Percentiles rank a stretch among this genome's conserved stretches.
phyloP scores from a whole-genome alignment of 192 early-diverging fungal genomes.

The Linnemannia exigua region DNA sequence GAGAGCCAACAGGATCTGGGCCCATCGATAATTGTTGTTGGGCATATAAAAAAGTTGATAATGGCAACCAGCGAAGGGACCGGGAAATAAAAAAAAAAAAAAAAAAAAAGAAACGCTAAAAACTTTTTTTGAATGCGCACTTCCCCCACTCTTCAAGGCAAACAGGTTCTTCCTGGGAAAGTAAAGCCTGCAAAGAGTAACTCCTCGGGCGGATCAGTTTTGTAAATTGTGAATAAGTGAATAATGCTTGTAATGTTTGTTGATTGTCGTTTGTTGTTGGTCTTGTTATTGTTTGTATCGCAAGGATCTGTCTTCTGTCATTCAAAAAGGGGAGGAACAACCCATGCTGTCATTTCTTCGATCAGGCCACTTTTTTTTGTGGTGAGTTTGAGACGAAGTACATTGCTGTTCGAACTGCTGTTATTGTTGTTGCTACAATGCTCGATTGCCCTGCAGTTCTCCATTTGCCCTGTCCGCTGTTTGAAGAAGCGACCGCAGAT shows the following conservation, averaged over 20 bases:
- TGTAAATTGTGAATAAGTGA: background rate
- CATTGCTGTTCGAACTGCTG: background rate
- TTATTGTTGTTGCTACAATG: background rate
- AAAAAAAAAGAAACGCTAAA: background rate
- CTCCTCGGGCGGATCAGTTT: background rate
- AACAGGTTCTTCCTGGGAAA: conserved; percentile 13
- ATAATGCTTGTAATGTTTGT: background rate
- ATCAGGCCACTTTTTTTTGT: conserved; percentile 3
- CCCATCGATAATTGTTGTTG: background rate
- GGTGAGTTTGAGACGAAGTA: background rate
- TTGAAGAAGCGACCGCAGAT: background rate
- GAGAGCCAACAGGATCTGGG: conserved; percentile 8
- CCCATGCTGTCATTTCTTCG: background rate
- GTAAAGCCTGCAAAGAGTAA: background rate
- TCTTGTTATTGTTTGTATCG: background rate
- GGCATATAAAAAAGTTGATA: background rate
- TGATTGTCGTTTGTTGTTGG: background rate
- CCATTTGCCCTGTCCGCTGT: background rate
- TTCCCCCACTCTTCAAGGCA: background rate
- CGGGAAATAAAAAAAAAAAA: background rate
- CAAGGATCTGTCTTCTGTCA: background rate
- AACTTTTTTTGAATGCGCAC: background rate
- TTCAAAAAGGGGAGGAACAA: background rate
- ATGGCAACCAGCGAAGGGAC: background rate
- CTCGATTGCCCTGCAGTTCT: background rate